Evolutionary conservation across 1,284 basidiomycete species (phyloP).

Genomic region (Volvariella surrecta): DNA sequence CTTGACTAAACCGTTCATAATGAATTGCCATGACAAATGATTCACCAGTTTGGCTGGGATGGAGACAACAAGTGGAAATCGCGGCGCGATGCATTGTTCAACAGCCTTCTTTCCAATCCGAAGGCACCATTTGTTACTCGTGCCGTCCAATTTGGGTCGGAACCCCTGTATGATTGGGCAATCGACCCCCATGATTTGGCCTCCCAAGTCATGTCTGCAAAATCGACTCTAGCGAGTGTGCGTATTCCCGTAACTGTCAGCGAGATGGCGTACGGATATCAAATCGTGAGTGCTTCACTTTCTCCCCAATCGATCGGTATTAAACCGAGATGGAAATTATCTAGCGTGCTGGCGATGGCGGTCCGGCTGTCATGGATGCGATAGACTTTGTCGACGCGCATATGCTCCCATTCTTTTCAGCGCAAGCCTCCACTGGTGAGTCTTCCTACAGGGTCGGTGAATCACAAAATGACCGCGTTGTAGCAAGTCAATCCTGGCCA

Average conservation of each 20-base stretch:
- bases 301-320: not conserved
- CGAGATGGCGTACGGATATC: conserved; percentile 41
- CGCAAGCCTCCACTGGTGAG: conserved; percentile 49
- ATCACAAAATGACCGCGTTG: conserved; percentile 1
- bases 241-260: conserved; percentile 62
- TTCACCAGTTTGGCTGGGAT: conserved; percentile 52
- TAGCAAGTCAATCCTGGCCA: conserved; percentile 52
- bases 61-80: conserved; percentile 42
- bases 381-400: conserved; percentile 64
- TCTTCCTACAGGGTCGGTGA: not conserved
- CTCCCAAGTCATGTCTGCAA: conserved; percentile 41
- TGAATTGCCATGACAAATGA: conserved; percentile 2
- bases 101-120: conserved; percentile 48
- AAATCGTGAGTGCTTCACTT: conserved; percentile 19
- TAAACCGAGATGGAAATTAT: conserved; percentile 1
- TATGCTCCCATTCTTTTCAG: conserved; percentile 68
- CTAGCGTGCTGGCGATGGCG: conserved; percentile 39
- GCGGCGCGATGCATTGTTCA: conserved; percentile 46
- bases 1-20: not conserved
- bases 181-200: conserved; percentile 46
- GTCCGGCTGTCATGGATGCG: conserved; percentile 50
- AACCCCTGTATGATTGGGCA: conserved; percentile 62
- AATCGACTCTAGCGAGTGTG: conserved; percentile 40
- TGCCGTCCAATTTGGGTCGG: conserved; percentile 64
- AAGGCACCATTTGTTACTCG: conserved; percentile 61